Percentiles rank a stretch among this genome's conserved stretches.
These are phyloP conservation scores for Calonectria hawksworthii DNA, from an alignment of 2,329 filamentous ascomycete genomes.

Conservation along the genomic window DNA sequence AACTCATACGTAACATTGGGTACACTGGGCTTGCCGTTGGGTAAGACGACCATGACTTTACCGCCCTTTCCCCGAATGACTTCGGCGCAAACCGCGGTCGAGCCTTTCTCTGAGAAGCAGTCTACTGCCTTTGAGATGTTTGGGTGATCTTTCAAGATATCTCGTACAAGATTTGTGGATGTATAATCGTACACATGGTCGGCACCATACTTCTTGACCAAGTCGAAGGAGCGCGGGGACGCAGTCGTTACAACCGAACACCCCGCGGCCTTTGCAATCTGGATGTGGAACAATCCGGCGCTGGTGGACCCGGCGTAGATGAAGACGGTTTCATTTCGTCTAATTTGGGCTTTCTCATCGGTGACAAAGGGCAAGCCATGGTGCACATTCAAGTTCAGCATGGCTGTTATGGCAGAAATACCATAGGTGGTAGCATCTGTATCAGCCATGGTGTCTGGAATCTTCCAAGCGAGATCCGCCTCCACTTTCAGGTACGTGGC, in stretches of 20 bases:
- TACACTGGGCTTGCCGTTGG: slow-evolving; percentile 33
- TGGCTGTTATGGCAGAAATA: slow-evolving; percentile 43
- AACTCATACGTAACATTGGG: slow-evolving; percentile 37
- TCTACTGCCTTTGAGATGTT: slow-evolving; percentile 48
- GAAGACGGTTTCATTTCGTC: slow-evolving; percentile 46
- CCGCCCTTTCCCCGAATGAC: slow-evolving; percentile 44
- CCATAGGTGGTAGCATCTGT: slow-evolving; percentile 42
- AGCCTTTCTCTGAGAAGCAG: slow-evolving; percentile 49
- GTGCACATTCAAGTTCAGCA: slow-evolving; percentile 41
- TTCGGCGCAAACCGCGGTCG: slow-evolving; percentile 45
- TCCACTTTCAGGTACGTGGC: slow-evolving; percentile 43
- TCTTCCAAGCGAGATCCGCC: slow-evolving; percentile 41
- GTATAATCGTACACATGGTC: slow-evolving; percentile 59
- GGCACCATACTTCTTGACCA: slow-evolving; percentile 59
- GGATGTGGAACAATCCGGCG: slow-evolving; percentile 61
- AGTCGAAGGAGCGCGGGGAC: slow-evolving; percentile 57
- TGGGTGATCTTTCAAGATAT: slow-evolving; percentile 39
- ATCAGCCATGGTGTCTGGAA: slow-evolving; percentile 40
- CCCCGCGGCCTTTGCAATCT: slow-evolving; percentile 58
- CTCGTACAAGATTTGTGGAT: slow-evolving; percentile 27
- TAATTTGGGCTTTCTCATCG: not conserved
- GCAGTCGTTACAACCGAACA: slow-evolving; percentile 60
- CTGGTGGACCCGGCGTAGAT: slow-evolving; percentile 64
- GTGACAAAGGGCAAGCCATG: slow-evolving; percentile 38
- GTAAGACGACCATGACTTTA: slow-evolving; percentile 46